Conservation (phyloP, 2,329 filamentous ascomycete species). For the Raffaelea arxii region DNA sequence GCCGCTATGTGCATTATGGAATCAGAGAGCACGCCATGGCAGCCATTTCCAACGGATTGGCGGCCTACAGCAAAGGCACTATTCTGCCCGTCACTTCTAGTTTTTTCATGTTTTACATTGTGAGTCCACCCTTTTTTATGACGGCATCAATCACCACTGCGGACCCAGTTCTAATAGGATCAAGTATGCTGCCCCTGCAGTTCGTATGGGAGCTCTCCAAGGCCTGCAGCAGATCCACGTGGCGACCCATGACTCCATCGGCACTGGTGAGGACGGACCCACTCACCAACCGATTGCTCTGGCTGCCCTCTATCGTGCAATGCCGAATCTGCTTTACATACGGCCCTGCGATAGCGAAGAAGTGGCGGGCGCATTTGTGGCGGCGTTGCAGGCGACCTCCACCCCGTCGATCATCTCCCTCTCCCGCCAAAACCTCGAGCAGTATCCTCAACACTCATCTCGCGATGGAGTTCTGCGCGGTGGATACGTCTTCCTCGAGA, state of each 20-base stretch:
- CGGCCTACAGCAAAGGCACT: constrained; percentile 39
- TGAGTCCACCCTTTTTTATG: constrained; percentile 23
- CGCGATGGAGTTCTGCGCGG: constrained; percentile 27
- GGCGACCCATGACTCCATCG: constrained; percentile 53
- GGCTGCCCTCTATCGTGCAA: constrained; percentile 46
- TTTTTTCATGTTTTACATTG: constrained; percentile 47
- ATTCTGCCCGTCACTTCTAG: constrained; percentile 43
- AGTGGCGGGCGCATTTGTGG: constrained; percentile 37
- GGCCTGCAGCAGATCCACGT: constrained; percentile 46
- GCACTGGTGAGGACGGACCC: constrained; percentile 49
- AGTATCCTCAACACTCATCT: constrained; percentile 19
- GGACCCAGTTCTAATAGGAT: not conserved
- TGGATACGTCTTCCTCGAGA: constrained; percentile 27
- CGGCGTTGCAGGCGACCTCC: constrained; percentile 23
- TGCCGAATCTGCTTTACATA: constrained; percentile 53
- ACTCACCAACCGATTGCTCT: constrained; percentile 54
- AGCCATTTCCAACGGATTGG: constrained; percentile 46
- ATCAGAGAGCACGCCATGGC: constrained; percentile 55
- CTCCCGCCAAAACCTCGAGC: constrained; percentile 28
- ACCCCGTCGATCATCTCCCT: constrained; percentile 34
- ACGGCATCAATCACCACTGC: not conserved
- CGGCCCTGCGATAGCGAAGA: constrained; percentile 51
- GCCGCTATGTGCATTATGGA: constrained; percentile 50
- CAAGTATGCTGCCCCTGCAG: constrained; percentile 7
- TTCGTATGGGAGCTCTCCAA: constrained; percentile 45